These are phyloP conservation scores for Blastobotrys malaysiensis DNA, from an alignment of 1,139 yeast genomes.

Conservation along the genomic window DNA sequence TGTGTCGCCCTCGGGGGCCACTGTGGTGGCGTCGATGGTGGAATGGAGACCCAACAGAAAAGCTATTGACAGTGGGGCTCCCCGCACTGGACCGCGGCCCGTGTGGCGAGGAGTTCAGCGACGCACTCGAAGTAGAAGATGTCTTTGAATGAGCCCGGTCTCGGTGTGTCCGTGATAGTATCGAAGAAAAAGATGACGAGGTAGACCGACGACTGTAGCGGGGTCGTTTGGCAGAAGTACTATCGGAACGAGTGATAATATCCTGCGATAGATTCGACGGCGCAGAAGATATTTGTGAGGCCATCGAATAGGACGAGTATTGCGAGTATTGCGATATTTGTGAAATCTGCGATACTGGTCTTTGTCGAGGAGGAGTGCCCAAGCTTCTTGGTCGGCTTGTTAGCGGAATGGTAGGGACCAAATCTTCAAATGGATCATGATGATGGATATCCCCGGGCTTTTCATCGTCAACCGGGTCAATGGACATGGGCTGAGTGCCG, in stretches of 20 bases:
- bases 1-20: slow-evolving; percentile 17
- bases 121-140: slow-evolving; percentile 31
- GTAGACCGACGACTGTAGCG: slow-evolving; percentile 28
- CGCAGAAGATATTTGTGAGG: slow-evolving; percentile 25
- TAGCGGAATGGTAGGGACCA: neutral
- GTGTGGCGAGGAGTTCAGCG: slow-evolving; percentile 23
- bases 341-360: slow-evolving; percentile 66
- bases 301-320: slow-evolving; percentile 44
- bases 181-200: slow-evolving; percentile 32
- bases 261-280: slow-evolving; percentile 22
- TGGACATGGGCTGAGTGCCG: neutral
- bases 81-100: slow-evolving; percentile 10
- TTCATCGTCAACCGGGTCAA: neutral
- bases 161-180: slow-evolving; percentile 22
- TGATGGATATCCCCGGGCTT: neutral
- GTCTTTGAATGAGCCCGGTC: slow-evolving; percentile 28
- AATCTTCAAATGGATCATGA: neutral
- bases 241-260: neutral
- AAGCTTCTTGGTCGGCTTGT: neutral
- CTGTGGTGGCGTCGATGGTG: slow-evolving; percentile 3
- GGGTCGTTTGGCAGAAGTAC: slow-evolving; percentile 20
- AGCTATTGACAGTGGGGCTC: neutral
- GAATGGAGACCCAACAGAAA: neutral
- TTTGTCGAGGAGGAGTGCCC: slow-evolving; percentile 26
- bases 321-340: slow-evolving; percentile 54